phyloP scores from a whole-genome alignment of 2,329 filamentous ascomycete genomes.

The Dactylellina cionopaga region DNA sequence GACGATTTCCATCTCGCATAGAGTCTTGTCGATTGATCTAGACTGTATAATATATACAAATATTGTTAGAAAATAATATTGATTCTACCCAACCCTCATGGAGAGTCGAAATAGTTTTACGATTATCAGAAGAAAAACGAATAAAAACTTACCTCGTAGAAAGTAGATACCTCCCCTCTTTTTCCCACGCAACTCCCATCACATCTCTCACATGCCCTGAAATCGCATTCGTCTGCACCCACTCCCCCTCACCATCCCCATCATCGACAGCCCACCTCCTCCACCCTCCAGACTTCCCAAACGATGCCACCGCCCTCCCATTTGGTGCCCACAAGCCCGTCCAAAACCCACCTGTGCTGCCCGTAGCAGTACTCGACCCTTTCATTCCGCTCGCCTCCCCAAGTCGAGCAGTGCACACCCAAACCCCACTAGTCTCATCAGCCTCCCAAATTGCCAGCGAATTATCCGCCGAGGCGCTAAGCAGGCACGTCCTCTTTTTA shows the following conservation, averaged over 20 bases:
- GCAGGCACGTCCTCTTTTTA: conserved; percentile 71
- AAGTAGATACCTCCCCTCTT: conserved; percentile 81
- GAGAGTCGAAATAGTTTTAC: neutral
- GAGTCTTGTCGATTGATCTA: conserved; percentile 89
- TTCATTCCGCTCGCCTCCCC: conserved; percentile 96
- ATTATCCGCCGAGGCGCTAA: conserved; percentile 94
- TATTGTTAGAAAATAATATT: neutral
- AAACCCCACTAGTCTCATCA: conserved; percentile 84
- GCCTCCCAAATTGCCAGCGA: conserved; percentile 93
- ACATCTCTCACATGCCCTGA: conserved; percentile 86
- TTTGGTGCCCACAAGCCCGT: conserved; percentile 89
- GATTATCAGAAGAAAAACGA: neutral
- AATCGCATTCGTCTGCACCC: conserved; percentile 79
- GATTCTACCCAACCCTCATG: neutral
- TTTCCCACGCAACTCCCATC: conserved; percentile 84
- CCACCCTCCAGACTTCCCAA: conserved; percentile 94
- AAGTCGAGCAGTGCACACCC: conserved; percentile 84
- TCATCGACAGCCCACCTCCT: conserved; percentile 78
- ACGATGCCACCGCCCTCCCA: conserved; percentile 77
- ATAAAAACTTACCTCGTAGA: conserved; percentile 79
- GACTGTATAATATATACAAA: neutral
- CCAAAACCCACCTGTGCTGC: conserved; percentile 96
- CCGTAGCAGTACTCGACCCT: conserved; percentile 93
- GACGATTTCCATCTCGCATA: conserved; percentile 78
- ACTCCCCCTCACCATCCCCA: conserved; percentile 70